Base-by-base conservation (phyloP, 2,329 filamentous ascomycete species). In the Bertia moriformis region DNA sequence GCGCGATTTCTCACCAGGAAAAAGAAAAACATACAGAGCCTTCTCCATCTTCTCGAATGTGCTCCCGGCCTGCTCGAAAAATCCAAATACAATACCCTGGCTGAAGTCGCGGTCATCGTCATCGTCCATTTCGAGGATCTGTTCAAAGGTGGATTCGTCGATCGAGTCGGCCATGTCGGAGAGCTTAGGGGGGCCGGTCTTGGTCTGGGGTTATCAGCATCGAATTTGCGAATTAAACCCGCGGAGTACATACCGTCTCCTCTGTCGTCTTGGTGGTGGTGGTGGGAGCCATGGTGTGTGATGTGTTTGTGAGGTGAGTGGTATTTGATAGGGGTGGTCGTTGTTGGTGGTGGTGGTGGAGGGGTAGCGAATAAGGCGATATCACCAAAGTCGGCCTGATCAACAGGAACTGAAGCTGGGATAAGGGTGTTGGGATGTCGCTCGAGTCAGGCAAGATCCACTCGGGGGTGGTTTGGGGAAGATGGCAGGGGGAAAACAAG, bases 81-180 rank as follows among this genome's bases (percentile, higher is more conserved):
- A 82, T 42, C 77, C 74, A 51, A 68, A 75, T 39, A 82, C 77
- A 47, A 82, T 78, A 47, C 69, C 67, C 51, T 63, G 69, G 57
- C 71, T 77, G 61, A 82, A 82, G 38, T 80, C 75, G 43, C 69
- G 62, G 44, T 76, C 71, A 2, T 71, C 66, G 46, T 73, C 72
- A 40, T 78, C 75, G 45, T 82, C 76, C 77, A 82, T 81, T 52
- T 82, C 77, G 42, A 82, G 66, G 50, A 82, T 81, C 59, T 82
- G 77, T 49, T 78, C 74, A 49, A 82, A 82, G 35, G 76, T 79
- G 40, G 57, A 54, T 36, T 54, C 51, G 48, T 82, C 77, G 54
- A 82, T 68, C 47, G 60, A 58, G 45, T 77, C 71, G 38, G 61
- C 17, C 10, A 35, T 17, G 7, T 35, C 32, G 12, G 32, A 35